A percentile compares a stretch with the other conserved stretches of the same genome.
Evolutionary conservation across 768 basidiomycete genomes (phyloP).

Genomic region (Mycena olivaceomarginata): DNA sequence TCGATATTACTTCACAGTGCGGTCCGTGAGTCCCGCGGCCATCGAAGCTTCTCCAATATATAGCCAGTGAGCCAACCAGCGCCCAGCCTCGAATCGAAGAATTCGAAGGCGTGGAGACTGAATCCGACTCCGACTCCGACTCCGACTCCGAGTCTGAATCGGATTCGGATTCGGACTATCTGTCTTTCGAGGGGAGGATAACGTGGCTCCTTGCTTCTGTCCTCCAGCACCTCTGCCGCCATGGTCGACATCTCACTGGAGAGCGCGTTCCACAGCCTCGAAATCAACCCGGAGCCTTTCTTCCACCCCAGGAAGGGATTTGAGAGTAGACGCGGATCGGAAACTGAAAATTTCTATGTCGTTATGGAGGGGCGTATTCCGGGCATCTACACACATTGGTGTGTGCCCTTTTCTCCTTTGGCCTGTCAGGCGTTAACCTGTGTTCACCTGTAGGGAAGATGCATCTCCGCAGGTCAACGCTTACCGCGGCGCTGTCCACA

Average conservation of each 20-base stretch:
- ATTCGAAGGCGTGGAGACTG: conserved; percentile 41
- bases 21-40: conserved; percentile 26
- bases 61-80: too few relatives aligned
- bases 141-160: too few relatives aligned
- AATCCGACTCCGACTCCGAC: conserved; percentile 47
- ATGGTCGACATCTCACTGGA: too few relatives aligned
- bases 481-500: neutral
- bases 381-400: neutral
- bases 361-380: neutral
- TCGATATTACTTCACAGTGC: conserved; percentile 11
- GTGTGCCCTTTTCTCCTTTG: neutral
- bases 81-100: too few relatives aligned
- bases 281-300: too few relatives aligned
- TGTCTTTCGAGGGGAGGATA: too few relatives aligned
- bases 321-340: neutral
- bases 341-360: neutral
- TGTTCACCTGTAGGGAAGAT: neutral
- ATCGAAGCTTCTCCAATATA: conserved; percentile 16
- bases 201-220: too few relatives aligned
- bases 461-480: neutral
- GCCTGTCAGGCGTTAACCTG: neutral
- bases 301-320: too few relatives aligned
- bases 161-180: conserved; percentile 53
- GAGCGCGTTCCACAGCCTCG: too few relatives aligned
- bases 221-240: too few relatives aligned